Conservation (phyloP, 2,329 filamentous ascomycete genomes). For the Orbilia javanica region DNA sequence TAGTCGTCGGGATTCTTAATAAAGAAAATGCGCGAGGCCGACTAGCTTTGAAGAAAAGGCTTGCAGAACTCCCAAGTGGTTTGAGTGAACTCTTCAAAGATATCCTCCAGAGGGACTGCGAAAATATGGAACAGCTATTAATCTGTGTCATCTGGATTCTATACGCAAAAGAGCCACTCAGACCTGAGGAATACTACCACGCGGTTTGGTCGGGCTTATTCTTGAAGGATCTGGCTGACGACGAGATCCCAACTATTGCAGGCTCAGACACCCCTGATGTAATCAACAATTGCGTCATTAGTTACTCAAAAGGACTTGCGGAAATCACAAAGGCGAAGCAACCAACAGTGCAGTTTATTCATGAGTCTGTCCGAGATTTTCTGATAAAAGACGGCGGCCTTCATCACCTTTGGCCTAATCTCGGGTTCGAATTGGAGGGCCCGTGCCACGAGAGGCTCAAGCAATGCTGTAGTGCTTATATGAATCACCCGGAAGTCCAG, state of each 20-base stretch:
- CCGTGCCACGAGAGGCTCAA: conserved; percentile 67
- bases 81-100: conserved; percentile 68
- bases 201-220: conserved; percentile 49
- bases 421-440: conserved; percentile 26
- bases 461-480: conserved; percentile 66
- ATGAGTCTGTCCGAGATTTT: conserved; percentile 64
- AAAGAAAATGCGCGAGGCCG: conserved; percentile 63
- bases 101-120: conserved; percentile 68
- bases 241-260: conserved; percentile 28
- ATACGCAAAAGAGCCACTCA: conserved; percentile 57
- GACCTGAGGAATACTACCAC: conserved; percentile 58
- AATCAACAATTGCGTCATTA: conserved; percentile 59
- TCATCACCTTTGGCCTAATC: conserved; percentile 42
- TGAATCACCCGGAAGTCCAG: conserved; percentile 62
- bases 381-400: conserved; percentile 63
- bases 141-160: conserved; percentile 47
- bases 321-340: conserved; percentile 61
- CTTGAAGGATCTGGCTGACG: conserved; percentile 28
- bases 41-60: conserved; percentile 61
- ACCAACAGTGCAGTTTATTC: conserved; percentile 64
- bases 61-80: conserved; percentile 64
- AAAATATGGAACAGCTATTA: conserved; percentile 65
- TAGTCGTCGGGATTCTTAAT: conserved; percentile 66
- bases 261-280: conserved; percentile 10
- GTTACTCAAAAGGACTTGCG: conserved; percentile 63